Evolutionary conservation across 2,329 filamentous ascomycete genomes (phyloP).

Genomic region (Endoconidiophora laricicola): DNA sequence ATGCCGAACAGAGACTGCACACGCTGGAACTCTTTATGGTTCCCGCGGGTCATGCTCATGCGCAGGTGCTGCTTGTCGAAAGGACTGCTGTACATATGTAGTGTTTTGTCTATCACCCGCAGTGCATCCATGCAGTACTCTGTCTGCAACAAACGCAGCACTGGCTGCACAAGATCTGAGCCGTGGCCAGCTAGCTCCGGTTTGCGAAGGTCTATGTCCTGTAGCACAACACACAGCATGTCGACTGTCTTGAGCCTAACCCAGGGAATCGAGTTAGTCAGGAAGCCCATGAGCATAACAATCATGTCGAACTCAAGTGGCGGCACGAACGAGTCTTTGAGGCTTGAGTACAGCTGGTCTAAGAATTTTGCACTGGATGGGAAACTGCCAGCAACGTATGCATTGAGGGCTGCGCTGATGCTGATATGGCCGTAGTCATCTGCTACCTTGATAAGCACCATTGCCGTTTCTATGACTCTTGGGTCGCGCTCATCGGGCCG

Average conservation of each 20-base stretch:
- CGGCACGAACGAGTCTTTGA: constrained; percentile 67
- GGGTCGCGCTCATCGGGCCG: constrained; percentile 16
- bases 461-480: constrained; percentile 42
- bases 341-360: constrained; percentile 51
- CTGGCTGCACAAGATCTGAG: constrained; percentile 84
- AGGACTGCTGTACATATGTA: constrained; percentile 79
- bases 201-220: constrained; percentile 83
- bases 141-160: constrained; percentile 77
- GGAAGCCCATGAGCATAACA: constrained; percentile 75
- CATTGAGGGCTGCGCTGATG: constrained; percentile 52
- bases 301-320: constrained; percentile 69
- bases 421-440: constrained; percentile 52
- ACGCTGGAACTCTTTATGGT: constrained; percentile 86
- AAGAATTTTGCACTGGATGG: constrained; percentile 61
- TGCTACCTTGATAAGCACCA: constrained; percentile 53
- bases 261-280: constrained; percentile 80
- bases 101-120: constrained; percentile 83
- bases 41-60: constrained; percentile 92
- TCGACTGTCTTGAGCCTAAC: constrained; percentile 89
- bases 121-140: constrained; percentile 87
- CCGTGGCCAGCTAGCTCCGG: constrained; percentile 80
- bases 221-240: constrained; percentile 68
- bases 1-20: constrained; percentile 94
- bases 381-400: constrained; percentile 52
- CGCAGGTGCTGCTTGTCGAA: constrained; percentile 89